Evolutionary conservation across 768 basidiomycete genomes (phyloP).

Genomic region (Russula sp.): DNA sequence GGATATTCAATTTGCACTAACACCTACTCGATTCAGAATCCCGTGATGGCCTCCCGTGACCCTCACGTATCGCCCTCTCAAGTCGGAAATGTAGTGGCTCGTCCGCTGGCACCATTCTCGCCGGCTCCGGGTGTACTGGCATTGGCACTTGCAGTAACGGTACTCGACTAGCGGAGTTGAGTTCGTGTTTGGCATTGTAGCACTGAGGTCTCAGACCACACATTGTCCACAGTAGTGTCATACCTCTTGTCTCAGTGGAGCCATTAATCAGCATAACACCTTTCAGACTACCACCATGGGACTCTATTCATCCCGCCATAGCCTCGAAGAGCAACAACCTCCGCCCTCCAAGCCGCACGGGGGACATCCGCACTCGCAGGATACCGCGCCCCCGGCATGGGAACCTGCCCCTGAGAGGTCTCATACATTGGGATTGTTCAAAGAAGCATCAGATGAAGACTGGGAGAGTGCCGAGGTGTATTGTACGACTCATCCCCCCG

Average conservation of each 20-base stretch:
- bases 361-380: not conserved
- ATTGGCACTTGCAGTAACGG: no score
- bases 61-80: no score
- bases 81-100: no score
- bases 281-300: not conserved
- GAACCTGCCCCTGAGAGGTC: constrained; percentile 51
- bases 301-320: not conserved
- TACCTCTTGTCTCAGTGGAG: not conserved
- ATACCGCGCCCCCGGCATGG: constrained; percentile 46
- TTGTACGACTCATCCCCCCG: constrained; percentile 38
- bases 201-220: no score
- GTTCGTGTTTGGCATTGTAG: no score
- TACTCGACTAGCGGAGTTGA: no score
- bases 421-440: constrained; percentile 42
- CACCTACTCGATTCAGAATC: no score
- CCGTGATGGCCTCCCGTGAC: no score
- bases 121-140: no score
- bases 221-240: not conserved
- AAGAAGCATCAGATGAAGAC: constrained; percentile 54
- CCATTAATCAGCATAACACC: not conserved
- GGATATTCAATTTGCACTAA: no score
- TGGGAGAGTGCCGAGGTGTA: constrained; percentile 47
- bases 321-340: not conserved
- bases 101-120: no score
- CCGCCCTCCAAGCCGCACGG: not conserved